Conservation (phyloP, 306 rosid species). For the Malus orientalis region DNA sequence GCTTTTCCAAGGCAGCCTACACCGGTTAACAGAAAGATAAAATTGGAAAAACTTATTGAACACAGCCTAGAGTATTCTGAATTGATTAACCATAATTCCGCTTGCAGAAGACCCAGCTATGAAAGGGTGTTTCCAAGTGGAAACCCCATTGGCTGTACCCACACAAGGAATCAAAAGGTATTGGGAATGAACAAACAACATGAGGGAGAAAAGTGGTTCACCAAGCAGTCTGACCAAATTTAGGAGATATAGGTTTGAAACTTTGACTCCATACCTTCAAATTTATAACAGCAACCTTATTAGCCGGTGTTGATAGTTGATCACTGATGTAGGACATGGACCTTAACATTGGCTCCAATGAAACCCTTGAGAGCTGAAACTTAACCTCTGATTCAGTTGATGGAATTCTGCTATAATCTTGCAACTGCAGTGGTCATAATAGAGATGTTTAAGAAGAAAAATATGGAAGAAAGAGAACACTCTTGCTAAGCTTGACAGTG, state of each 20-base stretch:
- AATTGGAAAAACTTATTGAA: background rate
- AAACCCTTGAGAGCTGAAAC: slow-evolving; percentile 74
- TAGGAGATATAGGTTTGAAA: background rate
- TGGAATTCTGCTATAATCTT: slow-evolving; percentile 63
- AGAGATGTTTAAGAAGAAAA: slow-evolving; percentile 1
- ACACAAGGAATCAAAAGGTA: background rate
- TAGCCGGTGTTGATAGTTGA: slow-evolving; percentile 85
- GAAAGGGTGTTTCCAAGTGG: background rate
- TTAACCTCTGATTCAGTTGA: slow-evolving; percentile 81
- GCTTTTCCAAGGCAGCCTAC: background rate
- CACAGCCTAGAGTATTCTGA: background rate
- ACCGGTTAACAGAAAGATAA: background rate
- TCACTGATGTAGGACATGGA: slow-evolving; percentile 88
- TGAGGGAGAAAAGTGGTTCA: background rate
- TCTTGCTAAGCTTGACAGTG: slow-evolving; percentile 8
- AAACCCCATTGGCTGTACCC: background rate
- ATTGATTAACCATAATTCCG: background rate
- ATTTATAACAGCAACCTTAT: slow-evolving; percentile 91
- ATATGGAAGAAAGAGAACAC: background rate
- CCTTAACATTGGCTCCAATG: slow-evolving; percentile 85
- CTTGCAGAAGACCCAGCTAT: background rate
- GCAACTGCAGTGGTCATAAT: slow-evolving; percentile 53
- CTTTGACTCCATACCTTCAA: slow-evolving; percentile 49
- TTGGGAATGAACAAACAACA: background rate
- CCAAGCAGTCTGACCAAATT: background rate